phyloP scores from a whole-genome alignment of 345 rosid genomes.

The Triadica sebifera region DNA sequence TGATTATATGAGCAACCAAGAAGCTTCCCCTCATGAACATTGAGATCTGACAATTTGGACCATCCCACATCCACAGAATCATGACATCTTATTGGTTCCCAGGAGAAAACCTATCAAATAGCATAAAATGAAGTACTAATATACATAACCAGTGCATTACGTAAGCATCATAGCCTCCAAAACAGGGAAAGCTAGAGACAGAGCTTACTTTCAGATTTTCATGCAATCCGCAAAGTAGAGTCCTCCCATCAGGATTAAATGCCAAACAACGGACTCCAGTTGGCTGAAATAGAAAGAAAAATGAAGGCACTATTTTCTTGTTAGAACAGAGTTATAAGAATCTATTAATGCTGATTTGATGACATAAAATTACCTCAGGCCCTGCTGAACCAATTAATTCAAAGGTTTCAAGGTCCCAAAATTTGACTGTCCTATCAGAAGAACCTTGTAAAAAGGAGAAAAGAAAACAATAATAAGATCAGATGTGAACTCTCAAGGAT shows the following conservation, averaged over 20 bases:
- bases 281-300: constrained; percentile 45
- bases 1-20: constrained; percentile 98
- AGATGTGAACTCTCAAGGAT: neutral
- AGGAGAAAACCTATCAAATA: constrained; percentile 70
- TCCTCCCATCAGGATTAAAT: constrained; percentile 94
- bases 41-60: constrained; percentile 93
- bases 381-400: constrained; percentile 95
- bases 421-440: constrained; percentile 94
- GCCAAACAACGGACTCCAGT: constrained; percentile 89
- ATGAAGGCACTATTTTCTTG: constrained; percentile 3
- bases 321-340: neutral
- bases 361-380: constrained; percentile 66
- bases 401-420: constrained; percentile 98
- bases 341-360: constrained; percentile 8
- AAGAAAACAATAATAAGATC: neutral
- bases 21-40: constrained; percentile 95
- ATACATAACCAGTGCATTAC: constrained; percentile 4
- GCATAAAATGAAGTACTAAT: constrained; percentile 9
- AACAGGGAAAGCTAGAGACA: constrained; percentile 9
- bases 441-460: constrained; percentile 55
- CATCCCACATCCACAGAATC: constrained; percentile 97
- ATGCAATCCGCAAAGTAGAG: constrained; percentile 89
- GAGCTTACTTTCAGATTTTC: constrained; percentile 75
- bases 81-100: constrained; percentile 95
- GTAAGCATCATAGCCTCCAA: neutral